These are phyloP conservation scores for Quercus mongolica DNA, from an alignment of 306 rosid species.

Conservation along the genomic window DNA sequence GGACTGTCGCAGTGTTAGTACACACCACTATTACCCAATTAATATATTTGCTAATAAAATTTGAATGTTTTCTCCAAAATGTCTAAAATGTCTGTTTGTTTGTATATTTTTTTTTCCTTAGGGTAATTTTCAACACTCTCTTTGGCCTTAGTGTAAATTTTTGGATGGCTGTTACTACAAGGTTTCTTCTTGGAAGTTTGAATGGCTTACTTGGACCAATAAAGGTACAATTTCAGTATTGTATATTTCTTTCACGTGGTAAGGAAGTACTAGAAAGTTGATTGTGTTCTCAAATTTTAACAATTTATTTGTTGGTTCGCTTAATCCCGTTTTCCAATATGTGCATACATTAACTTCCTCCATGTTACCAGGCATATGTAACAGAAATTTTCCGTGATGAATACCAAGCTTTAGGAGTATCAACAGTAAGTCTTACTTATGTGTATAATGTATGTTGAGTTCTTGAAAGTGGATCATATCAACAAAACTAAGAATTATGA, in stretches of 20 bases:
- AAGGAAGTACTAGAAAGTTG: background rate
- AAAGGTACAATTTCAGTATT: conserved; percentile 47
- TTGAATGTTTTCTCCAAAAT: conserved; percentile 2
- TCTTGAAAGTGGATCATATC: background rate
- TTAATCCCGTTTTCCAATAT: background rate
- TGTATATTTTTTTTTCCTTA: conserved; percentile 22
- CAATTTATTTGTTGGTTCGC: background rate
- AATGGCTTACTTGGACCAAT: conserved; percentile 87
- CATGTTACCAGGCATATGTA: conserved; percentile 66
- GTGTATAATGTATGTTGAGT: background rate
- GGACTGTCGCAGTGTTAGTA: conserved; percentile 56
- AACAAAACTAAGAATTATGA: conserved; percentile 8
- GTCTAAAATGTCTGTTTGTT: background rate
- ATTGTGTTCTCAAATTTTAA: background rate
- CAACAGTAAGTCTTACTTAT: conserved; percentile 53
- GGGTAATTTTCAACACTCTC: conserved; percentile 73
- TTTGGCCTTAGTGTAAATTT: conserved; percentile 83
- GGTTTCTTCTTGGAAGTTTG: conserved; percentile 84
- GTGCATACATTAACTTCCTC: conserved; percentile 8
- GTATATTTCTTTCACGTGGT: background rate
- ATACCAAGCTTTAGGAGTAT: conserved; percentile 72
- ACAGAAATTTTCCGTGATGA: conserved; percentile 66
- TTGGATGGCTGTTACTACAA: conserved; percentile 79
- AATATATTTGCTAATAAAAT: background rate
- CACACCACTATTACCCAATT: background rate